Percentiles rank a stretch among this genome's conserved stretches.
Conservation (phyloP, 768 basidiomycete genomes). For the Exidia glandulosa region DNA sequence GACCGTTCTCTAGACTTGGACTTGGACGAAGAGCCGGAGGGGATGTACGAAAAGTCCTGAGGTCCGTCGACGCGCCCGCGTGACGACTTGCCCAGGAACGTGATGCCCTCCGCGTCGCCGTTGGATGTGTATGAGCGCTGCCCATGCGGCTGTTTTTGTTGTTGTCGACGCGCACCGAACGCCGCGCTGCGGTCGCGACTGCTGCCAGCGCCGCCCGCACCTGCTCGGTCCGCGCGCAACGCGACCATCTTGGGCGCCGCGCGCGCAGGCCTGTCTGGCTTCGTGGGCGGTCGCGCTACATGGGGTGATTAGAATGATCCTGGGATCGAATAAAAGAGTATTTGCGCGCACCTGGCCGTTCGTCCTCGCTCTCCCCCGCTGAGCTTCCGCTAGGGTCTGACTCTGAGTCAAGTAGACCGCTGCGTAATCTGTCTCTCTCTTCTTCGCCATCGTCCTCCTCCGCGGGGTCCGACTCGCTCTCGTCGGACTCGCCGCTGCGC, state of each 20-base stretch:
- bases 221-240: not conserved
- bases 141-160: constrained; percentile 31
- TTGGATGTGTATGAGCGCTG: no score
- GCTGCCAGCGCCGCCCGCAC: not conserved
- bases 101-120: constrained; percentile 13
- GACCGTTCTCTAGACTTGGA: constrained; percentile 26
- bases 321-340: not conserved
- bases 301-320: not conserved
- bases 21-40: constrained; percentile 32
- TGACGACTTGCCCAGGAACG: constrained; percentile 5
- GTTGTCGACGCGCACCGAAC: constrained; percentile 5
- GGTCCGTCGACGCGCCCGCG: no score
- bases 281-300: not conserved
- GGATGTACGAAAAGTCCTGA: constrained; percentile 80
- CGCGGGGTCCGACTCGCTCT: constrained; percentile 53
- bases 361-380: constrained; percentile 12
- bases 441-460: constrained; percentile 89
- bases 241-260: not conserved
- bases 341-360: constrained; percentile 10
- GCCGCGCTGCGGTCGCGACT: not conserved
- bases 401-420: constrained; percentile 18
- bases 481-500: constrained; percentile 8
- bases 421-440: constrained; percentile 48
- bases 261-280: not conserved
- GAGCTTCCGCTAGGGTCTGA: constrained; percentile 14